Evolutionary conservation across 1,139 yeast species (phyloP).

Genomic region (Candida dubliniensis): DNA sequence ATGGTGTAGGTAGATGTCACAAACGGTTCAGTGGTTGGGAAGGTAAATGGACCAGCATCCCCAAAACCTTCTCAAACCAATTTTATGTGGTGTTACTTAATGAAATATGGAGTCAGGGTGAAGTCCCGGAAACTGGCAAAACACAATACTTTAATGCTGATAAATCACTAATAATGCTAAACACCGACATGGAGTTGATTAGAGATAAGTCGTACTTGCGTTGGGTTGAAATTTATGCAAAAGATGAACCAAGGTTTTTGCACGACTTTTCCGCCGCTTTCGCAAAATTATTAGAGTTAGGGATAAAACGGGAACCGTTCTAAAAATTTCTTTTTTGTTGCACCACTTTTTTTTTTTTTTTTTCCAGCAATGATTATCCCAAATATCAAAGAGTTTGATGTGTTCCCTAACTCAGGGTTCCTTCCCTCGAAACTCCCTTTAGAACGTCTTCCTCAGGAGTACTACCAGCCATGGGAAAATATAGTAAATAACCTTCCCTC

Average conservation of each 20-base stretch:
- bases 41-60: constrained; percentile 42
- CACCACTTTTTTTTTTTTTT: constrained; percentile 1
- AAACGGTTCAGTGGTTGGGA: constrained; percentile 47
- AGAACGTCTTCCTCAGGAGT: constrained; percentile 54
- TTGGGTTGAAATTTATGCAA: constrained; percentile 57
- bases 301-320: constrained; percentile 20
- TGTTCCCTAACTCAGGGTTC: constrained; percentile 73
- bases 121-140: constrained; percentile 42
- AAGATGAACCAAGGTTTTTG: constrained; percentile 51
- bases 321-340: not conserved
- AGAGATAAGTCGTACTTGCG: constrained; percentile 47
- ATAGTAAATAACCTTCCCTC: constrained; percentile 69
- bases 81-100: constrained; percentile 32
- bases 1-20: constrained; percentile 66
- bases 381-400: constrained; percentile 59
- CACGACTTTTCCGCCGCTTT: constrained; percentile 55
- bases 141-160: constrained; percentile 38
- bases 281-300: constrained; percentile 58
- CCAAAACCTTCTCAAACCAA: constrained; percentile 37
- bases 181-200: constrained; percentile 59
- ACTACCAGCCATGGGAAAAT: constrained; percentile 78
- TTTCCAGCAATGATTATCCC: constrained; percentile 15
- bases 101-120: constrained; percentile 32
- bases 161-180: constrained; percentile 60
- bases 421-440: constrained; percentile 71